Percentiles rank a stretch among this genome's conserved stretches.
Evolutionary conservation across 148 eudicot genomes (phyloP).

Genomic region (Spergularia bocconei): DNA sequence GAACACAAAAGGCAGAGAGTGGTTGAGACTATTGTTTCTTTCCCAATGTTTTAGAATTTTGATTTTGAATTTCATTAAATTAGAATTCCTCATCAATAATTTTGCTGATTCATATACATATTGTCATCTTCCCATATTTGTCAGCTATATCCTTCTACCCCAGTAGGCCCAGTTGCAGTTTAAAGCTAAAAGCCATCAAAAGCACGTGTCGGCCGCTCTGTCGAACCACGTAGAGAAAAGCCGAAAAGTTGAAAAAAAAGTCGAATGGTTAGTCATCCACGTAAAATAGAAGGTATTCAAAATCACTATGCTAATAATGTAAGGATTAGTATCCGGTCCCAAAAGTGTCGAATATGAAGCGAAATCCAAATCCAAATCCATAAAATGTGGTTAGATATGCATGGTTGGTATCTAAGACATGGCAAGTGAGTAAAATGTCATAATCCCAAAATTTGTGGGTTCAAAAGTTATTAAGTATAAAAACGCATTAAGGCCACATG

Average conservation of each 20-base stretch:
- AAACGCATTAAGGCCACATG: conserved; percentile 18
- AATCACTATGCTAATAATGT: conserved; percentile 5
- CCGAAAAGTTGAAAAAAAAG: background rate
- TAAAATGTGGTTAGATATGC: background rate
- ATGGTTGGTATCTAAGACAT: background rate
- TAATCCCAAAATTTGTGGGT: conserved; percentile 13
- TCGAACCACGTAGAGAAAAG: background rate
- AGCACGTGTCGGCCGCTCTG: background rate
- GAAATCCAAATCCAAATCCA: background rate
- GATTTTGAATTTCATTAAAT: conserved; percentile 16
- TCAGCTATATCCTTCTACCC: background rate
- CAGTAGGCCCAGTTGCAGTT: background rate
- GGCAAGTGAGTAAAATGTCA: background rate
- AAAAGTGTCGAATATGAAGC: background rate
- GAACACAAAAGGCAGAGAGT: no score
- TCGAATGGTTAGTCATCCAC: background rate
- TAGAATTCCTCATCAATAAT: conserved; percentile 17
- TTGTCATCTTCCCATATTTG: background rate
- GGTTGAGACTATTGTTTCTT: conserved; percentile 6
- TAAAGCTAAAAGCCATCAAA: background rate
- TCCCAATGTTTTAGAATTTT: conserved; percentile 15
- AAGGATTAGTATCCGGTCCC: background rate
- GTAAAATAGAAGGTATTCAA: conserved; percentile 14
- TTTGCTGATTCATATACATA: background rate
- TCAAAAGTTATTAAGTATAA: background rate